These are phyloP conservation scores for Sporothrix brunneoviolacea DNA, from an alignment of 2,329 filamentous ascomycete genomes.

Conservation along the genomic window DNA sequence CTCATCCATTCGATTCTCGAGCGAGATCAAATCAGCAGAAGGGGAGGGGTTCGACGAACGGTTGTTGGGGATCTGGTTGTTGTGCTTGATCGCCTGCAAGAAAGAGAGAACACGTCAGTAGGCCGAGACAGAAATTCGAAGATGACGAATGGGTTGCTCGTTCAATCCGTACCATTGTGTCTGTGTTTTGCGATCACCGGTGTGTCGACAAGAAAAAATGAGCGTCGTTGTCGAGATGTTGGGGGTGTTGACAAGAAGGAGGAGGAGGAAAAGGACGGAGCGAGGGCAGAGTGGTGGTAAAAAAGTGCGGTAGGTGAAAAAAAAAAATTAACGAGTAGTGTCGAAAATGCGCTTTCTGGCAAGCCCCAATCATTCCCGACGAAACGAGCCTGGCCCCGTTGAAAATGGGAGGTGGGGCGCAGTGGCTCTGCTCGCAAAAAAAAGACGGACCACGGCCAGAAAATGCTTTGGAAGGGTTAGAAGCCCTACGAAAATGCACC, in stretches of 20 bases:
- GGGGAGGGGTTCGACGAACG: constrained; percentile 51
- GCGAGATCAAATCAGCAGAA: constrained; percentile 23
- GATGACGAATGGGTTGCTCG: background rate
- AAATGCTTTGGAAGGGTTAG: constrained; percentile 31
- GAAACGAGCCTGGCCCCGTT: too few species aligned
- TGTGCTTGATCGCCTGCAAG: constrained; percentile 93
- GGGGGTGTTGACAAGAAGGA: constrained; percentile 1
- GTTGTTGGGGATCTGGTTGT: constrained; percentile 97
- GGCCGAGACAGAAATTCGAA: background rate
- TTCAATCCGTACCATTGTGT: constrained; percentile 43
- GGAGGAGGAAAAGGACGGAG: too few species aligned
- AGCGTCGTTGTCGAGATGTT: constrained; percentile 7
- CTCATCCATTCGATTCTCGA: constrained; percentile 4
- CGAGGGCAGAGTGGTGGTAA: too few species aligned
- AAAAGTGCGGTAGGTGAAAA: too few species aligned
- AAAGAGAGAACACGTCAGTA: too few species aligned
- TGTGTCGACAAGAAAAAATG: constrained; percentile 5
- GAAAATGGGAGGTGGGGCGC: background rate
- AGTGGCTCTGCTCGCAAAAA: background rate
- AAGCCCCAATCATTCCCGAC: too few species aligned
- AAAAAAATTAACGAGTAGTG: too few species aligned
- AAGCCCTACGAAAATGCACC: constrained; percentile 32
- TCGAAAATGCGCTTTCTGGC: too few species aligned
- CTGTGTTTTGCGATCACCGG: constrained; percentile 44
- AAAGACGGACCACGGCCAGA: background rate